These are phyloP conservation scores for Phytophthora agathidicida DNA, from an alignment of 352 stramenopile species.

Conservation along the genomic window DNA sequence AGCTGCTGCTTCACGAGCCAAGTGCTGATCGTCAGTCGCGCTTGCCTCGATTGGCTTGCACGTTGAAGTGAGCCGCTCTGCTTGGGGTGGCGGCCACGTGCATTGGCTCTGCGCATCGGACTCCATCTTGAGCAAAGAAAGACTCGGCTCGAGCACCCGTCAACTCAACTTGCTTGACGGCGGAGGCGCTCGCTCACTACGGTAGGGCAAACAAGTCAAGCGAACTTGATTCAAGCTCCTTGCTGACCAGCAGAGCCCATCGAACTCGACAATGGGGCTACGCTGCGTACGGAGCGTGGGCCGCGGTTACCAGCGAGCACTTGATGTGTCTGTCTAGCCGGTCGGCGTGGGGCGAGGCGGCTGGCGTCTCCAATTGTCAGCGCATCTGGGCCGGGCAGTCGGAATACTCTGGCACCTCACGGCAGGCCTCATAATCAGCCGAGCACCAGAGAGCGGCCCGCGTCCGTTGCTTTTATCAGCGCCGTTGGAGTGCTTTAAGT, in stretches of 20 bases:
- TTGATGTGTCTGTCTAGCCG: conserved; percentile 21
- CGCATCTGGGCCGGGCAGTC: conserved; percentile 10
- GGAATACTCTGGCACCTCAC: conserved; percentile 20
- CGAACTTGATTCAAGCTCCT: too few relatives aligned
- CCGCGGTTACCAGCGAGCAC: too few relatives aligned
- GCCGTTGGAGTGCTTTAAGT: neutral
- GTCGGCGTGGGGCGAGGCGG: too few relatives aligned
- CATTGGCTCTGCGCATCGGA: conserved; percentile 20
- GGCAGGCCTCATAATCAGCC: conserved; percentile 14
- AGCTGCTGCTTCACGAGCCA: neutral
- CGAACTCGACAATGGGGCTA: conserved; percentile 1
- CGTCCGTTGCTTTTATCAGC: too few relatives aligned
- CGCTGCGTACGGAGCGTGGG: neutral
- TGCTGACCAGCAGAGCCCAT: too few relatives aligned
- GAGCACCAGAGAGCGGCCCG: neutral
- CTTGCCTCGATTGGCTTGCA: conserved; percentile 4
- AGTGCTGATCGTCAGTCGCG: conserved; percentile 6
- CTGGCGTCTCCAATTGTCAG: too few relatives aligned
- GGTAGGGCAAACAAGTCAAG: too few relatives aligned
- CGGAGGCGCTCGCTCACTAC: too few relatives aligned
- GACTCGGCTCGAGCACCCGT: neutral
- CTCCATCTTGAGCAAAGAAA: conserved; percentile 8
- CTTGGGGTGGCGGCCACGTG: conserved; percentile 9
- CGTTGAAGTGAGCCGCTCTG: conserved; percentile 1
- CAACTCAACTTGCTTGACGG: too few relatives aligned